Evolutionary conservation across 202 grass and related monocot species (phyloP), one percentile per base, ranked within the genome.

Genomic region (Digitaria exilis): DNA sequence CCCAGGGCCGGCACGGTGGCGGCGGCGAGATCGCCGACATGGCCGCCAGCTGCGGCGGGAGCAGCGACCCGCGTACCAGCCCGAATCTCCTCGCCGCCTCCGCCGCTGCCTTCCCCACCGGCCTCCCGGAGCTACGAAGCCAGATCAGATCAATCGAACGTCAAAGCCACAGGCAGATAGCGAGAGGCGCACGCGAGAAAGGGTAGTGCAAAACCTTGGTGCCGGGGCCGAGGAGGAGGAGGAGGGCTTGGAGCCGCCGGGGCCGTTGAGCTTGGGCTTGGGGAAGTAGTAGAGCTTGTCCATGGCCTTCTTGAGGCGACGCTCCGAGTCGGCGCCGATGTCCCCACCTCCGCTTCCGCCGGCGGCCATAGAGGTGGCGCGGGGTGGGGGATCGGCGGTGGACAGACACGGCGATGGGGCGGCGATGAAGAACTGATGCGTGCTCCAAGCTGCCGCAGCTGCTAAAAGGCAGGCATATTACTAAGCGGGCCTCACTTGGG

Each of bases 261-360:
- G 28, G 80, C 72, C 71, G 65, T 29, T 66, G 65, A 77, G 52
- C 58, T 82, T 98, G 46, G 82, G 82, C 58, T 91, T 99, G 34
- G 96, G 93, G 70, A 90, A 85, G 63, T 94, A 87, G 87, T 92
- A 99, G 74, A 99, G 89, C 83, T 96, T 99, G 75, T 96, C 91
- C 96, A 99, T 92, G 12, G 89, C 91, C 89, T 90, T 96, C 82
- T 92, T 91, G n/a, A 99, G 80, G 65, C 93, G 93, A 89, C 88
- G 84, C 87, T 96, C 93, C 37, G 96, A 81, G 43, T 99, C 89
- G 49, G 83, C 90, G 28, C 87, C 45, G 54, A 89, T 69, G 88
- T 87, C 75, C 79, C 84, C 74, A 4, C 88, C 91, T 63, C 77
- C 73, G 60, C 79, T 48, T 28, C 84, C 88, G 61, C 80, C 62